Evolutionary conservation across 495 filamentous ascomycete genomes (phyloP).

Genomic region (Aspergillus coremiiformis): DNA sequence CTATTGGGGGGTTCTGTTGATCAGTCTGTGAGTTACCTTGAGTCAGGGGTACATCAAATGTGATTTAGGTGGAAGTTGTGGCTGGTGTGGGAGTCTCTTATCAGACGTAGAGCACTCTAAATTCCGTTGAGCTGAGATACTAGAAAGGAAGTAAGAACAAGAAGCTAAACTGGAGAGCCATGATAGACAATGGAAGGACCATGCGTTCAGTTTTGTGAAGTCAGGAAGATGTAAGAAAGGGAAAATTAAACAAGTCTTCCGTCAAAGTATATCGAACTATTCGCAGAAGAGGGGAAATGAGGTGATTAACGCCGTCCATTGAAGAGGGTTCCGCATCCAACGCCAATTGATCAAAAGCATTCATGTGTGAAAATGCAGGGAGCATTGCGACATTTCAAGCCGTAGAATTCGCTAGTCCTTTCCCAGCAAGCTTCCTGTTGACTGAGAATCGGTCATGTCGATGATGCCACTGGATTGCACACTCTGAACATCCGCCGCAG

Average conservation of each 20-base stretch:
- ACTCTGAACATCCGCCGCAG: constrained; percentile 24
- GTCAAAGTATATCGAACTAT: background rate
- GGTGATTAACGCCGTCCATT: background rate
- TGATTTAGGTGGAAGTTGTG: no score
- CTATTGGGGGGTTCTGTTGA: no score
- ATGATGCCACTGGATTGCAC: constrained; percentile 26
- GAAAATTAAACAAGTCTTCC: background rate
- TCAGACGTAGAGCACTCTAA: no score
- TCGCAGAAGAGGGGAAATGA: background rate
- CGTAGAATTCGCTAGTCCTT: constrained; percentile 13
- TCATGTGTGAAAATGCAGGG: background rate
- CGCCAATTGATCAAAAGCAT: background rate
- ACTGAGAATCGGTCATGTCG: constrained; percentile 17
- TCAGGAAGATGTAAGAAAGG: background rate
- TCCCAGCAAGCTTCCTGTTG: constrained; percentile 15
- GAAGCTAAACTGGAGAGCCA: background rate
- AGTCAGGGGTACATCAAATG: no score
- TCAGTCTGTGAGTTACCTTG: no score
- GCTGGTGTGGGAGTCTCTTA: no score
- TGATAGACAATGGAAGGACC: background rate
- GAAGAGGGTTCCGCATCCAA: background rate
- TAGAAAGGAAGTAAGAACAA: no score
- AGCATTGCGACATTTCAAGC: background rate
- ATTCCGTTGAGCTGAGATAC: no score
- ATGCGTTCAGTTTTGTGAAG: background rate